Base-by-base conservation (phyloP, 345 rosid genomes). In the Sisymbrium altissimum region DNA sequence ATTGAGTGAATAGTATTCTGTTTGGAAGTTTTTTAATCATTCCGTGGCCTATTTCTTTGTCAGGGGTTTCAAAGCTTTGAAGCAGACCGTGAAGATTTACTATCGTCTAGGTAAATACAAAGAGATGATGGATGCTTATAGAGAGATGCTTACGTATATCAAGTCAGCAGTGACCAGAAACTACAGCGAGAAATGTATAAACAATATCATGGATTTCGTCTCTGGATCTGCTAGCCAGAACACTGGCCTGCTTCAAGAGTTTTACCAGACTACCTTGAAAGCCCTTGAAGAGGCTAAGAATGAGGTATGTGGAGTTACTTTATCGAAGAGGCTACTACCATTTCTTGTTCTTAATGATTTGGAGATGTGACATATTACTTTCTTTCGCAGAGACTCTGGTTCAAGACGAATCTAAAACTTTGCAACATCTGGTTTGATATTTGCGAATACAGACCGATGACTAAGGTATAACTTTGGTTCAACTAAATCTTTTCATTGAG, bases 251-350 rank as follows among this genome's bases (percentile, higher is more conserved):
- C 80, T 90, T 73, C 95, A 88, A 76, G 90, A 90, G 54, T 96
- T 96, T 73, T 96, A 96, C 81, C 97, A 96, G 78, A 96, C 98
- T 48, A 96, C 99, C 55, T 69, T 92, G 78, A 88, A 81, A 89
- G 97, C 99, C 53, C 97, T 96, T 74, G 99, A 92, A 83, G 99
- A 92, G 85, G 99, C 98, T 74, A 92, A 92, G 82, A 96, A 96
- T 77, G 98, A 96, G 93, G 98, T 96, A 6, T 73, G 56, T 7
- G 23, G 33, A 27, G 44, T 44, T 48, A 23, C 10, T 13, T 65
- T 33, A 40, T 39, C 5, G 40, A 35, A 17, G 32, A 23, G 5
- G 66, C 10, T 41, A 40, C 30, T 29, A 33, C 25, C 14, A 9
- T 54, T 53, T 54, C 10, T 66, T 55, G 21, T 64, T 53, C 45